phyloP scores from a whole-genome alignment of 371 early-diverging fungal species.

The Mucor lusitanicus region DNA sequence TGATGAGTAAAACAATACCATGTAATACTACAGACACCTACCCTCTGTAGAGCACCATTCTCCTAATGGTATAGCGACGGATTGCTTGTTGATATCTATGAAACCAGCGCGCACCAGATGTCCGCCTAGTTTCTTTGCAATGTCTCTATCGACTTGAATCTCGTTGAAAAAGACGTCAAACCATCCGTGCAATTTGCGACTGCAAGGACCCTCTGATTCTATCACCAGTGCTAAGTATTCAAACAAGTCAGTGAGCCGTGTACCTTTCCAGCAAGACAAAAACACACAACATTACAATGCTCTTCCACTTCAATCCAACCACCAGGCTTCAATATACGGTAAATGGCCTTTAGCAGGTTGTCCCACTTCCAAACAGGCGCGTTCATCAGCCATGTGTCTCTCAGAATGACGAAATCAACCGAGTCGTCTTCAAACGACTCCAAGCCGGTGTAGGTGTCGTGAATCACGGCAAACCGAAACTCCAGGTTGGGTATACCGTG shows the following conservation, averaged over 20 bases:
- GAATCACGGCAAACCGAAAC: conserved; percentile 17
- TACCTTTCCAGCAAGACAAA: not conserved
- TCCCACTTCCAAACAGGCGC: conserved; percentile 29
- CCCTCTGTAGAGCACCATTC: conserved; percentile 17
- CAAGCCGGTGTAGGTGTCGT: conserved; percentile 25
- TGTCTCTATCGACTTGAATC: not conserved
- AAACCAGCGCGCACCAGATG: conserved; percentile 13
- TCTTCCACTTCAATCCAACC: conserved; percentile 22
- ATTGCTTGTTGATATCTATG: not conserved
- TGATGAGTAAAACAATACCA: not conserved
- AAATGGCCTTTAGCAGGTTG: conserved; percentile 22
- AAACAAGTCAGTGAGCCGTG: not conserved
- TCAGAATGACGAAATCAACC: conserved; percentile 35
- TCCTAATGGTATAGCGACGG: conserved; percentile 16
- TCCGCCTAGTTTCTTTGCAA: not conserved
- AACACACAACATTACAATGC: conserved; percentile 3
- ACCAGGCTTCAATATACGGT: conserved; percentile 35
- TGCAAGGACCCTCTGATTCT: not conserved
- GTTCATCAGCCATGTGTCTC: conserved; percentile 35
- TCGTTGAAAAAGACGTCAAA: conserved; percentile 6
- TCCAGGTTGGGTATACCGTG: conserved; percentile 15
- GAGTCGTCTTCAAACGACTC: conserved; percentile 21
- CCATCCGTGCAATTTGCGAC: not conserved
- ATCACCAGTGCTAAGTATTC: not conserved
- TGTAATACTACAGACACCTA: not conserved